These are phyloP conservation scores for Pseudocercospora fijiensis DNA, from an alignment of 2,329 filamentous ascomycete species.

Conservation along the genomic window DNA sequence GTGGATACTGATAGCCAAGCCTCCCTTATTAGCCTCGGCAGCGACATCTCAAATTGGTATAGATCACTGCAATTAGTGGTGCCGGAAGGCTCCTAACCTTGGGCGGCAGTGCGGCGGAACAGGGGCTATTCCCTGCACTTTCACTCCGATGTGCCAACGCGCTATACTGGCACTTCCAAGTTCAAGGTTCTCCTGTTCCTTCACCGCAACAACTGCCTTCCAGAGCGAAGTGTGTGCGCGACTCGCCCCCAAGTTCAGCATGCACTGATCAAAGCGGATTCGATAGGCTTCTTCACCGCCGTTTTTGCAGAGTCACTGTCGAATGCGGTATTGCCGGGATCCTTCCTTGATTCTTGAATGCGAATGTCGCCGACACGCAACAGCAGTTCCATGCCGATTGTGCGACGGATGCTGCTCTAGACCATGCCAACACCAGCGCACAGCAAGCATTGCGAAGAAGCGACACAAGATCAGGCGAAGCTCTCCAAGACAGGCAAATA, in stretches of 20 bases:
- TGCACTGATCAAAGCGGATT: neutral
- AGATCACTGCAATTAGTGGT: too few species aligned
- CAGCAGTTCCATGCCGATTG: neutral
- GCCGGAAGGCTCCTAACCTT: too few species aligned
- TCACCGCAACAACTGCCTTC: neutral
- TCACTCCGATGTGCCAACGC: too few species aligned
- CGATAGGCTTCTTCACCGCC: neutral
- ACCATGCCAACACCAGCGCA: neutral
- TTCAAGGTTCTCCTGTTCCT: too few species aligned
- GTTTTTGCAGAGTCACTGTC: neutral
- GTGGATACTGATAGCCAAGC: too few species aligned
- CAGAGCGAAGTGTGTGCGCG: neutral
- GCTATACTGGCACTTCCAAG: too few species aligned
- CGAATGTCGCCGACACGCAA: too few species aligned
- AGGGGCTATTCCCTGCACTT: too few species aligned
- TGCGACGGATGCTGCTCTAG: neutral
- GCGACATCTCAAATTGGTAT: too few species aligned
- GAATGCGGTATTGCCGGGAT: neutral
- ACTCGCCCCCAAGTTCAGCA: neutral
- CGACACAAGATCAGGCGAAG: slow-evolving; percentile 1
- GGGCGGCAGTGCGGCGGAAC: too few species aligned
- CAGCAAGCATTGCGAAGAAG: neutral
- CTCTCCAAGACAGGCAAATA: neutral
- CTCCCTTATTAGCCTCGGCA: too few species aligned
- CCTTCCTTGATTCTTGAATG: neutral